phyloP scores from a whole-genome alignment of 805 yeast genomes.

The Lipomyces anomalus region DNA sequence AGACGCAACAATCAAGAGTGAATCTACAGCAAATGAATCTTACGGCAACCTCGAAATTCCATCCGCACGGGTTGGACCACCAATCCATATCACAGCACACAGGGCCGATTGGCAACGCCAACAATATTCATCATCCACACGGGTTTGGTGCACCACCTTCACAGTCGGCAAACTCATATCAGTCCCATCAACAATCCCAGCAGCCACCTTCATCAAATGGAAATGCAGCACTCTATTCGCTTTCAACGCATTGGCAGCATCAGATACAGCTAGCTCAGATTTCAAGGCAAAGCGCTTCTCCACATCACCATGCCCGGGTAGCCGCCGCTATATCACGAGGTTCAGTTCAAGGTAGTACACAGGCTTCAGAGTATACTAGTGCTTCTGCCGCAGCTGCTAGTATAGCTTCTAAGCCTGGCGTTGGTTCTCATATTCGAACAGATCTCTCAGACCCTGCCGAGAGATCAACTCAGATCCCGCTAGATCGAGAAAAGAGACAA shows the following conservation, averaged over 20 bases:
- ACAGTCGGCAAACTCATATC: neutral
- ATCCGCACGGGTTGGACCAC: neutral
- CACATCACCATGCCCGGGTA: conserved; percentile 79
- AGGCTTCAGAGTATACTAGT: too few species aligned
- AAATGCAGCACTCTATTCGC: conserved; percentile 4
- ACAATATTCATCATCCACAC: too few species aligned
- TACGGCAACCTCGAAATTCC: conserved; percentile 1
- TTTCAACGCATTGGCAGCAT: conserved; percentile 56
- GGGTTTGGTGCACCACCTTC: neutral
- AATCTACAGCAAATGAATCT: too few species aligned
- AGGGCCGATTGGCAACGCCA: neutral
- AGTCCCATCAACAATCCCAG: too few species aligned
- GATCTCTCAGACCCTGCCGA: too few species aligned
- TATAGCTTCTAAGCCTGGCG: too few species aligned
- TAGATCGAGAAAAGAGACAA: conserved; percentile 18
- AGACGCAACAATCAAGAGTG: too few species aligned
- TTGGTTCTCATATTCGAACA: too few species aligned
- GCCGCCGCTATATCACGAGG: conserved; percentile 63
- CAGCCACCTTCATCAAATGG: too few species aligned
- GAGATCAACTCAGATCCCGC: too few species aligned
- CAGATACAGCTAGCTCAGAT: conserved; percentile 67
- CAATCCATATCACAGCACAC: neutral
- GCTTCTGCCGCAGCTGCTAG: conserved; percentile 14
- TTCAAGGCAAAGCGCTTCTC: conserved; percentile 59
- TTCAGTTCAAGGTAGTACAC: too few species aligned